A percentile compares a stretch with the other conserved stretches of the same genome.
phyloP scores from a whole-genome alignment of 768 basidiomycete species.

The Leccinum longicurvipes region DNA sequence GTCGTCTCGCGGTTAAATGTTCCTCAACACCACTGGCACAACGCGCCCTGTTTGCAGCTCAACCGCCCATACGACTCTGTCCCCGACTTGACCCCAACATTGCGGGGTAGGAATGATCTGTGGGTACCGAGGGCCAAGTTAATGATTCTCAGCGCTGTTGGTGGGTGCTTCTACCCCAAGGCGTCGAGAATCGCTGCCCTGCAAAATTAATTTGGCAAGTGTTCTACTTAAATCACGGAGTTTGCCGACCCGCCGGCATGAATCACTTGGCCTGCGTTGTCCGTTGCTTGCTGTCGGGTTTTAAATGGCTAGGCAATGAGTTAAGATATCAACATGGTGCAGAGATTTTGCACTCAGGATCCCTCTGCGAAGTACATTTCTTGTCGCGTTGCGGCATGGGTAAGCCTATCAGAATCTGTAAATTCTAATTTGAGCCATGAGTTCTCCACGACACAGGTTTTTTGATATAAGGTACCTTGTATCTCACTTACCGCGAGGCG shows the following conservation, averaged over 20 bases:
- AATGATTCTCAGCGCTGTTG: not conserved
- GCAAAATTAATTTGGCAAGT: not conserved
- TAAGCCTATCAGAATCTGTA: too few species aligned
- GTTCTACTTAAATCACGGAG: not conserved
- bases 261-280: not conserved
- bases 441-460: too few species aligned
- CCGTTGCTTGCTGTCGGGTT: not conserved
- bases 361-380: not conserved
- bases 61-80: not conserved
- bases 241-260: slow-evolving; percentile 4
- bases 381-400: too few species aligned
- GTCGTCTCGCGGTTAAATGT: not conserved
- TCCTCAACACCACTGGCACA: not conserved
- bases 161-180: not conserved
- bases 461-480: too few species aligned
- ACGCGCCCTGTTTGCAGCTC: not conserved
- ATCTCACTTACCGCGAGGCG: too few species aligned
- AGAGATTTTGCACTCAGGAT: not conserved
- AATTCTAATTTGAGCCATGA: too few species aligned
- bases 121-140: not conserved
- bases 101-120: not conserved
- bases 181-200: slow-evolving; percentile 2
- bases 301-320: not conserved
- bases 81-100: not conserved
- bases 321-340: not conserved